Base-by-base conservation (phyloP, 345 rosid species). In the Boechera stricta region DNA sequence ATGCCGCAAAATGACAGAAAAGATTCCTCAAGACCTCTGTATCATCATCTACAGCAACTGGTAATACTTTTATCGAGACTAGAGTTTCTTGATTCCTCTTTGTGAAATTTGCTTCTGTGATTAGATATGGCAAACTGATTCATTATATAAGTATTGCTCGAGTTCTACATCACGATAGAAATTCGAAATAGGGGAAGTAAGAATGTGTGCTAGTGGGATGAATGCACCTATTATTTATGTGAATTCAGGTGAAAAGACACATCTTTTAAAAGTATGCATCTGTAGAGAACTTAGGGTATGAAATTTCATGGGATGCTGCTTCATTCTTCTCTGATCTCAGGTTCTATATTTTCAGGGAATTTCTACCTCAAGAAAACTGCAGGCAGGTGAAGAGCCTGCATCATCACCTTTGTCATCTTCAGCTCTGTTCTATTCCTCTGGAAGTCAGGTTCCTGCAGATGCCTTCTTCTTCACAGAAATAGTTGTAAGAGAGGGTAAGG, bases 351-450 rank as follows among this genome's bases (percentile, higher is more conserved):
- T 67, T 72, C 78, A 92, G 99, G 88, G 91, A 12, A 87, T 95
- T 54, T 88, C 91, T 53, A 87, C 86, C 52, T 89, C 98, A 70
- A 86, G 90, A 75, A 86, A 63, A 75, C 70, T 86, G 56, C 85
- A 78, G 38, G 91, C 87, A 13, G 87, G 80, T 67, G 91, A 88
- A 68, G 84, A 88, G 45, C 91, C 99, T 8, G 79, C 89, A 75
- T 68, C 91, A 41, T 95, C 99, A 64, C 98, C 96, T 21, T 77
- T 95, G 69, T 84, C 90, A 67, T 90, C 97, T 52, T 79, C 75
- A 60, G 79, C 90, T 78, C 74, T 85, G 48, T 59, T 18, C 21
- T 18, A 18, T 18, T 18, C 21, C 21, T 18, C 21, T 86, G 55
- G 73, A 77, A 69, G 99, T 95, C 21, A 18, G 21, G 21, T 18